Conservation (phyloP, 2,329 filamentous ascomycete species). For the Monilinia polystroma region DNA sequence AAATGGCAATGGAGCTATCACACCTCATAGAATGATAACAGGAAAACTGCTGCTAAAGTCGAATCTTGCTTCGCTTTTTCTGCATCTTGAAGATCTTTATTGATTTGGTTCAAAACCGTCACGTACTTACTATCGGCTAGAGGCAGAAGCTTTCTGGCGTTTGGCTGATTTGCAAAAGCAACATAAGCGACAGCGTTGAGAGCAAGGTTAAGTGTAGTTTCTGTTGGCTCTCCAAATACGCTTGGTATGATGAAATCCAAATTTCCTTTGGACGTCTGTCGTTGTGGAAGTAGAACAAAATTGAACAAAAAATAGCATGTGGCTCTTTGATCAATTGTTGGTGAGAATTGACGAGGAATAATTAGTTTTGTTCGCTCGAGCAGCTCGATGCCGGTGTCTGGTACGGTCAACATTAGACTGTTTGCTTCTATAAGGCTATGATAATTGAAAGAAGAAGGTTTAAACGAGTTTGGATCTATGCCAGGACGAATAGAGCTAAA, state of each 20-base stretch:
- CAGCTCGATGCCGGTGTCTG: not conserved
- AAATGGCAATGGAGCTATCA: conserved; percentile 17
- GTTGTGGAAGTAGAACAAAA: conserved; percentile 55
- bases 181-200: conserved; percentile 58
- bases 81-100: conserved; percentile 51
- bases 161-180: conserved; percentile 52
- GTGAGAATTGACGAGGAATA: conserved; percentile 43
- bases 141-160: conserved; percentile 40
- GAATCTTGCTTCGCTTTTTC: conserved; percentile 50
- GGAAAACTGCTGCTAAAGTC: conserved; percentile 56
- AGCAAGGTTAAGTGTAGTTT: conserved; percentile 48
- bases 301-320: conserved; percentile 58
- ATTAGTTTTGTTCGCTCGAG: conserved; percentile 45
- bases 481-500: not conserved
- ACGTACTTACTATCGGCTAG: conserved; percentile 52
- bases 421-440: too few species aligned
- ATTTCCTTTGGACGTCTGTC: conserved; percentile 52
- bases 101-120: conserved; percentile 52
- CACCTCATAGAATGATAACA: conserved; percentile 60
- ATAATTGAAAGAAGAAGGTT: not conserved
- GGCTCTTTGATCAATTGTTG: conserved; percentile 53
- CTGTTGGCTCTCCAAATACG: conserved; percentile 45
- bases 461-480: not conserved
- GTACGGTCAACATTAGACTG: not conserved
- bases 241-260: conserved; percentile 58